A percentile compares a stretch with the other conserved stretches of the same genome.
These are phyloP conservation scores for Metschnikowia picachoensis DNA, from an alignment of 805 yeast species.

Conservation along the genomic window DNA sequence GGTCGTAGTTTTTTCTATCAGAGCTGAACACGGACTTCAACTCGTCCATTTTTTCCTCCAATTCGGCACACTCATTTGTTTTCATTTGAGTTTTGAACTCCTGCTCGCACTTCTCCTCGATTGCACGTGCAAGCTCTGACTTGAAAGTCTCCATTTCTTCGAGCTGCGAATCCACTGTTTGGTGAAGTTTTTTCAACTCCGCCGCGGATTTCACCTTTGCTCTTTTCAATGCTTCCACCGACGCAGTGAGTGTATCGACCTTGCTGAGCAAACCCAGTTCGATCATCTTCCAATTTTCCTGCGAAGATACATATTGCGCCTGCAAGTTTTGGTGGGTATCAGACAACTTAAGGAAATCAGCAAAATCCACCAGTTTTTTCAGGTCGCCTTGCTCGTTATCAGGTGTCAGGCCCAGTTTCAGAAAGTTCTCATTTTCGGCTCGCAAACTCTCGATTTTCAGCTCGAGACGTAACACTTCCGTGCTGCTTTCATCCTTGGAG, in stretches of 20 bases:
- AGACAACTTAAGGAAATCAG: constrained; percentile 40
- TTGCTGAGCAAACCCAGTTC: constrained; percentile 62
- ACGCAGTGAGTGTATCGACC: constrained; percentile 31
- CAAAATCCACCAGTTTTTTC: constrained; percentile 29
- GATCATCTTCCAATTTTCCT: constrained; percentile 77
- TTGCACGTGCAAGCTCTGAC: constrained; percentile 1
- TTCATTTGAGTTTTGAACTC: constrained; percentile 20
- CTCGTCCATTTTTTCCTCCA: constrained; percentile 29
- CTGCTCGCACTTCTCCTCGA: constrained; percentile 24
- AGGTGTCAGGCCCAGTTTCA: constrained; percentile 1
- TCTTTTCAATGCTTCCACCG: constrained; percentile 26
- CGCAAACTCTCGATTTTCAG: constrained; percentile 66
- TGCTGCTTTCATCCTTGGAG: constrained; percentile 31
- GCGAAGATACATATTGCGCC: constrained; percentile 68
- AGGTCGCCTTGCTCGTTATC: not conserved
- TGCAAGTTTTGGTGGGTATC: constrained; percentile 56
- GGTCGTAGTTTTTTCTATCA: constrained; percentile 27
- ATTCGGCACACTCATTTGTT: constrained; percentile 21
- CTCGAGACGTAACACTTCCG: constrained; percentile 60
- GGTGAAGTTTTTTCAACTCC: constrained; percentile 31
- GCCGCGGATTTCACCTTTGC: constrained; percentile 25
- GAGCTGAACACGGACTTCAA: constrained; percentile 29
- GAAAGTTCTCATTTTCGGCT: constrained; percentile 49
- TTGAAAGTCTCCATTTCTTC: constrained; percentile 25
- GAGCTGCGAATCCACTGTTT: constrained; percentile 13